These are phyloP conservation scores for Cutaneotrichosporon sp. DNA, from an alignment of 1,284 basidiomycete species.

Conservation along the genomic window DNA sequence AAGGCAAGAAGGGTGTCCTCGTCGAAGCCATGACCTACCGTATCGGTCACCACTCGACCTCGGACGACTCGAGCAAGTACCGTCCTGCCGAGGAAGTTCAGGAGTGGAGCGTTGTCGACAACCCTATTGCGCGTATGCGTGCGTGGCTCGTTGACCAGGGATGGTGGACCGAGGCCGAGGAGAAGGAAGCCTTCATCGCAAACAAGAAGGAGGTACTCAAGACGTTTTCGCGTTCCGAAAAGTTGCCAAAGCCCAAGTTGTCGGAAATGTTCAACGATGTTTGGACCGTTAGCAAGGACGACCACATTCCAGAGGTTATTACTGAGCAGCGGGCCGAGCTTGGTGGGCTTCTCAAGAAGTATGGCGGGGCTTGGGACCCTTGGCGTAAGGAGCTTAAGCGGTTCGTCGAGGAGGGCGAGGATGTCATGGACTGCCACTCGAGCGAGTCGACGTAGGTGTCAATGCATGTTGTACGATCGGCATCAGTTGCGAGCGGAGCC, in stretches of 20 bases:
- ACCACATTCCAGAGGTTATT: slow-evolving; percentile 78
- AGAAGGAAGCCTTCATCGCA: slow-evolving; percentile 67
- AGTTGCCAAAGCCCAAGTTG: slow-evolving; percentile 66
- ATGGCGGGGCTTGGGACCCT: slow-evolving; percentile 75
- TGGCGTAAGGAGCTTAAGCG: slow-evolving; percentile 78
- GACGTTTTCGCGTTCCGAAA: slow-evolving; percentile 75
- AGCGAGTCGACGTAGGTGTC: slow-evolving; percentile 22
- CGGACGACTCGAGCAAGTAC: slow-evolving; percentile 91
- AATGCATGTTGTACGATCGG: slow-evolving; percentile 13
- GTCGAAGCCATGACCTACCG: slow-evolving; percentile 92
- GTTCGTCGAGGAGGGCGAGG: slow-evolving; percentile 75
- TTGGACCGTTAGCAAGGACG: slow-evolving; percentile 59
- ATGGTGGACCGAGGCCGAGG: slow-evolving; percentile 82
- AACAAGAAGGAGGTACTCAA: slow-evolving; percentile 72
- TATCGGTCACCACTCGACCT: slow-evolving; percentile 92
- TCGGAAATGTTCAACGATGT: slow-evolving; percentile 83
- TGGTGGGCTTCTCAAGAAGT: slow-evolving; percentile 71
- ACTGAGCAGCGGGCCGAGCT: slow-evolving; percentile 81
- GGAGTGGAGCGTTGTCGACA: slow-evolving; percentile 80
- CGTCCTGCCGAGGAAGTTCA: slow-evolving; percentile 80
- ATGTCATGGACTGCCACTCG: slow-evolving; percentile 56
- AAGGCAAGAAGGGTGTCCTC: slow-evolving; percentile 76
- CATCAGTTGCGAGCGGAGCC: neutral
- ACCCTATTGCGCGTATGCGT: slow-evolving; percentile 81
- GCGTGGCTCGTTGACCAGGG: slow-evolving; percentile 73